Evolutionary conservation across 306 rosid genomes (phyloP).

Genomic region (Medicago lupulina): DNA sequence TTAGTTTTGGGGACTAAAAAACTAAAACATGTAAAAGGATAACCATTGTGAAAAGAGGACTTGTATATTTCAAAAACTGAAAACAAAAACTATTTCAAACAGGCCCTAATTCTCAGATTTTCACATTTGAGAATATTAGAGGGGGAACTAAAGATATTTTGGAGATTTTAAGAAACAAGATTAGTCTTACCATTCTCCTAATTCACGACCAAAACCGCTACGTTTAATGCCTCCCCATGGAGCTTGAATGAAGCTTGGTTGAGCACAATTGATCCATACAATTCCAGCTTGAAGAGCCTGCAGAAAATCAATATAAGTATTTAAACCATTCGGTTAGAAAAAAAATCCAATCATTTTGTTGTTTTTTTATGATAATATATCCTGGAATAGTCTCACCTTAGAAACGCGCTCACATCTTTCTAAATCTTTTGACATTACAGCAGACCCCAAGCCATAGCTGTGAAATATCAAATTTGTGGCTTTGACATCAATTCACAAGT

Average conservation of each 20-base stretch:
- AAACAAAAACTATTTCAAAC: no score
- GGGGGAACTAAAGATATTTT: not conserved
- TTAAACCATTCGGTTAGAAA: slow-evolving; percentile 20
- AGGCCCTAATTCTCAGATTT: slow-evolving; percentile 30
- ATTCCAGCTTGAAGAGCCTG: slow-evolving; percentile 90
- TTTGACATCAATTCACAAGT: slow-evolving; percentile 27
- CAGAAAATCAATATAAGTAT: slow-evolving; percentile 12
- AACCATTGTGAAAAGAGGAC: no score
- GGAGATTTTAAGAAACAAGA: slow-evolving; percentile 29
- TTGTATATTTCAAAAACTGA: no score
- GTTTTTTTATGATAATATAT: slow-evolving; percentile 13
- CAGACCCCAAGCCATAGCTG: slow-evolving; percentile 89
- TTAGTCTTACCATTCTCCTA: slow-evolving; percentile 84
- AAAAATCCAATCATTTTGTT: slow-evolving; percentile 17
- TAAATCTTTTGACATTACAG: slow-evolving; percentile 87
- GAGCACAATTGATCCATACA: slow-evolving; percentile 98
- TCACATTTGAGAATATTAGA: slow-evolving; percentile 14
- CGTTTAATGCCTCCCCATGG: slow-evolving; percentile 99
- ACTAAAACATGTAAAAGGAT: no score
- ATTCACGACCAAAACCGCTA: slow-evolving; percentile 97
- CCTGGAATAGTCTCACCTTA: slow-evolving; percentile 63
- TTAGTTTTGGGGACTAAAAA: no score
- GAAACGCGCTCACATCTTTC: slow-evolving; percentile 90
- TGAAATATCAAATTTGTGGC: slow-evolving; percentile 40
- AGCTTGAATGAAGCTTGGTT: slow-evolving; percentile 95